Evolutionary conservation across 176 grass and related monocot species (phyloP), one percentile per base, ranked within the genome.

Genomic region (Aegilops tauschii): DNA sequence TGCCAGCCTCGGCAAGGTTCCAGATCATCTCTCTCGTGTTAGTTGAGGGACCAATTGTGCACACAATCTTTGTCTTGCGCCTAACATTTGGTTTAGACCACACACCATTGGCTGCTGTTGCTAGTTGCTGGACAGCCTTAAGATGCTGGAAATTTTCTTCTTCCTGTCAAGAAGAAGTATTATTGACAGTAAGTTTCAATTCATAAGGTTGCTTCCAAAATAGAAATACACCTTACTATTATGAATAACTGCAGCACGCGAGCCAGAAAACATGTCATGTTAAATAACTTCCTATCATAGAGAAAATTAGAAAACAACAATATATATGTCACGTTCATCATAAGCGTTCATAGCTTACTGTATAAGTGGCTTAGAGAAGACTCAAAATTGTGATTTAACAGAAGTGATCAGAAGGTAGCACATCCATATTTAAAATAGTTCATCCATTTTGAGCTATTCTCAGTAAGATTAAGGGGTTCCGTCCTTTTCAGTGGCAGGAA

Each of bases 1-100:
- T 99, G 71, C 94, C 94, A 50, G 94, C 69, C 88, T 96, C 97
- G 27, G 92, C 97, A 1, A 99, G 92, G 78, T 91, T 91, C 90
- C 97, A 92, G 89, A 96, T 96, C 97, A 99, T 99, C 80, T 93
- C 92, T 78, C 68, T 94, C 28, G 97, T 96, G 89, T 99, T 93
- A 74, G 97, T 99, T 16, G 97, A 94, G 18, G 97, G 97, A 56
- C 94, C 97, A 14, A 99, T 99, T n/a, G 94, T 99, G 88, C 97
- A 99, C 54, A 94, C 92, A 3, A 99, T 99, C 90, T 99, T 96
- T 9, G 97, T 99, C 90, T 99, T 94, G 82, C 97, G 94, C 59
- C 89, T 90, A 76, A 94, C 94, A 80, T 93, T 96, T 35, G 94
- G 97, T 68, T 94, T 99, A 76, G 94, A 90, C 92, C 90, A 94